phyloP scores from a whole-genome alignment of 1,284 basidiomycete species.

The Mycosarcoma maydis region DNA sequence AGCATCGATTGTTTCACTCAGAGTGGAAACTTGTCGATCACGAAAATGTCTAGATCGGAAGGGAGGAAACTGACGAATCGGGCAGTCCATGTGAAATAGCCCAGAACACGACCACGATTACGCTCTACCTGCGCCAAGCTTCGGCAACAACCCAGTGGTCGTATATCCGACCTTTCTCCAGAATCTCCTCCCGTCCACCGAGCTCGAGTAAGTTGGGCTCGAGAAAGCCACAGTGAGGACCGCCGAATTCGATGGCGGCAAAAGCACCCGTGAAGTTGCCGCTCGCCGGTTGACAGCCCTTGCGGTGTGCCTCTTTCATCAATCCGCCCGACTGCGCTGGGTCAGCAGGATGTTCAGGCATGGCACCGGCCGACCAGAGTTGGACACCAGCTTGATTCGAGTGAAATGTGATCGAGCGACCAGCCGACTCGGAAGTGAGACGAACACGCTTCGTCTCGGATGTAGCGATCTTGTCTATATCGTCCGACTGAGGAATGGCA shows the following conservation, averaged over 20 bases:
- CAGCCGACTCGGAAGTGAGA: constrained; percentile 34
- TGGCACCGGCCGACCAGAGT: constrained; percentile 52
- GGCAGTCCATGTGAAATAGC: too few species aligned
- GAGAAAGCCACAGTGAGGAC: constrained; percentile 60
- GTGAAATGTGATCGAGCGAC: constrained; percentile 44
- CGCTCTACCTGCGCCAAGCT: constrained; percentile 36
- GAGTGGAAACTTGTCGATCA: too few species aligned
- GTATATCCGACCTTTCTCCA: constrained; percentile 52
- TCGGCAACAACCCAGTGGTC: constrained; percentile 52
- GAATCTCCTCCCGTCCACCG: constrained; percentile 49
- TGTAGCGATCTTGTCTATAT: constrained; percentile 26
- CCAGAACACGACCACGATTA: too few species aligned
- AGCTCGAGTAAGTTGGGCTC: constrained; percentile 28
- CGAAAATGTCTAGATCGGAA: not conserved
- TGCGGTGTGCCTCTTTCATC: constrained; percentile 47
- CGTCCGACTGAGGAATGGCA: constrained; percentile 25
- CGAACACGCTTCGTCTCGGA: constrained; percentile 36
- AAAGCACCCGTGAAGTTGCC: constrained; percentile 48
- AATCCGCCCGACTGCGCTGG: constrained; percentile 24
- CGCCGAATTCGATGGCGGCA: constrained; percentile 59
- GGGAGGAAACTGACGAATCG: too few species aligned
- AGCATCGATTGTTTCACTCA: too few species aligned
- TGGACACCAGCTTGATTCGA: constrained; percentile 61
- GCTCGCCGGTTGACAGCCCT: constrained; percentile 18
- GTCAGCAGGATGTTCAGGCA: constrained; percentile 40